Base-by-base conservation (phyloP, 2,329 filamentous ascomycete species). In the Trichoderma citrinoviride region DNA sequence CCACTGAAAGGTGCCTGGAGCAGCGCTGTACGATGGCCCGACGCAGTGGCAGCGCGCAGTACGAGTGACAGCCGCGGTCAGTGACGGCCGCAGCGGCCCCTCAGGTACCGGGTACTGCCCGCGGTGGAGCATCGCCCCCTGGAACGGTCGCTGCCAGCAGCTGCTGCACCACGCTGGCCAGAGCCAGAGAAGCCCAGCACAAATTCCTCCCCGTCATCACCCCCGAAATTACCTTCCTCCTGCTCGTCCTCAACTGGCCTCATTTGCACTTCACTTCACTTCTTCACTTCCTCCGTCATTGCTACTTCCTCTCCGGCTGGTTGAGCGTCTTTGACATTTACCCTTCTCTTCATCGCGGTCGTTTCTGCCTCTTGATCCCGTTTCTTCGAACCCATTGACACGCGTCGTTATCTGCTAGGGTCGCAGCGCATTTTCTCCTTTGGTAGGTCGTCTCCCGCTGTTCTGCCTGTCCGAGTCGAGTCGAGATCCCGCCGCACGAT, bases 271-370 rank as follows among this genome's bases (percentile, higher is more conserved):
- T 68, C 67, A 68, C 66, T 68, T 68, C 66, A 68, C 68, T 68
- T 68, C 65, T 61, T 60, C 65, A 69, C 66, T 67, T 69, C 68
- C 71, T 68, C 70, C 74, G 73, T 76, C 76, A 76, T 77, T 76
- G 75, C 74, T 76, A 75, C 73, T 77, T 75, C 74, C 73, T 71
- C 67, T 60, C 47, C 65, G 70, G 67, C 65, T 67, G 62, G 67
- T 66, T 71, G 29, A 64, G 49, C 43, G 41, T 50, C 54, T 61
- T 37, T 33, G 57, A 61, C 33, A 10, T 41, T 55, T 52, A 47
- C 40, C 29, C 33, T 60, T 56, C 52, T 37, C 46, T 63, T 64
- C 58, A 67, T 12, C 55, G 64, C 67, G 70, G 68, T 66, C 68
- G 64, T 69, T 66, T 72, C 58, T 65, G 61, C 70, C 68, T 66